Percentiles rank a stretch among this genome's conserved stretches.
These are phyloP conservation scores for Phalaenopsis hybrid DNA, from an alignment of 116 monocot species.

Conservation along the genomic window DNA sequence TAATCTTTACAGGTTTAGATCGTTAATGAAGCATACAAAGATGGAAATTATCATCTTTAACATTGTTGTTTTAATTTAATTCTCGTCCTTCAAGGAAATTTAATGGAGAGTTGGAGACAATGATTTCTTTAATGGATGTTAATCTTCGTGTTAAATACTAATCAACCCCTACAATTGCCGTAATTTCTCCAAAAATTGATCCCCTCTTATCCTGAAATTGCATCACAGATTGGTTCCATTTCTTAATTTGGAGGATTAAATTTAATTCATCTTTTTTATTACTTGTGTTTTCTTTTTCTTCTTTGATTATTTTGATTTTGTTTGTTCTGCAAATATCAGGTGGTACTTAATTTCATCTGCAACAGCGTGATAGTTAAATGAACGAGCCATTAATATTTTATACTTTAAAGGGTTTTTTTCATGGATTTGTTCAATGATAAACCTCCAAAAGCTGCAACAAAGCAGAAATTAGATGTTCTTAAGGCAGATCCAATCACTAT, in stretches of 20 bases:
- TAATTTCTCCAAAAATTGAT: too few relatives aligned
- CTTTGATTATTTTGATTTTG: not conserved
- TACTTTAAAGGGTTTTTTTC: constrained; percentile 29
- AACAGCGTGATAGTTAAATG: constrained; percentile 8
- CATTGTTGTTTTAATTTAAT: too few relatives aligned
- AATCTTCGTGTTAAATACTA: too few relatives aligned
- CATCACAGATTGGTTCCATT: not conserved
- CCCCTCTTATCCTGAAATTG: not conserved
- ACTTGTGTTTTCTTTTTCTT: not conserved
- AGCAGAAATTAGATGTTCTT: constrained; percentile 22
- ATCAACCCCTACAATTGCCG: too few relatives aligned
- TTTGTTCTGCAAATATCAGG: constrained; percentile 3
- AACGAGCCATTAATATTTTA: constrained; percentile 37
- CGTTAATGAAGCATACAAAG: too few relatives aligned
- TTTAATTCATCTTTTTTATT: not conserved
- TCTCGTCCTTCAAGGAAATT: too few relatives aligned
- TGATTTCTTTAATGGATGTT: too few relatives aligned
- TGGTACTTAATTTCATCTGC: not conserved
- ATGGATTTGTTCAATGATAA: constrained; percentile 44
- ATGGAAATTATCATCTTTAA: too few relatives aligned
- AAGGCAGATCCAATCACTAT: constrained; percentile 39
- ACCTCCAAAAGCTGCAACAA: constrained; percentile 1
- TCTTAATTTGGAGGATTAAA: not conserved
- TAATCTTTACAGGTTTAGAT: too few relatives aligned
- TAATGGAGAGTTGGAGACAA: too few relatives aligned